These are phyloP conservation scores for Trichomonas gallinae DNA, from an alignment of 208 protist genomes.

Conservation along the genomic window DNA sequence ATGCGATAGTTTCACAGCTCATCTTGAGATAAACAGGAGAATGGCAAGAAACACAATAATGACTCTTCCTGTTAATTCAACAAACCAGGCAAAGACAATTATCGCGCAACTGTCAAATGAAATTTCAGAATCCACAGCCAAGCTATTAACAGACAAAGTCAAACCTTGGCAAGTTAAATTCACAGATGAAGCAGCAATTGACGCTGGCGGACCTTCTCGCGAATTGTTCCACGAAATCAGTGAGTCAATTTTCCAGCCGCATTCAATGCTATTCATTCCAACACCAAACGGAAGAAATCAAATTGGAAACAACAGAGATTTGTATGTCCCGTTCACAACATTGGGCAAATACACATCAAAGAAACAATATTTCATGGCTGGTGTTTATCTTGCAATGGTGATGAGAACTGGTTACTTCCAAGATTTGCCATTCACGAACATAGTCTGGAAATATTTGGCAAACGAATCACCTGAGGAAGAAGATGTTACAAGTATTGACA, in stretches of 20 bases:
- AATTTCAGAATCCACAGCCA: neutral
- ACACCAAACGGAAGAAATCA: neutral
- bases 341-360: neutral
- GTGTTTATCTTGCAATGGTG: neutral
- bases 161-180: neutral
- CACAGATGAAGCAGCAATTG: neutral
- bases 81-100: neutral
- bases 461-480: neutral
- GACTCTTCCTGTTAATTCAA: neutral
- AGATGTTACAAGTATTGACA: neutral
- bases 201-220: neutral
- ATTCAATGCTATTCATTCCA: neutral
- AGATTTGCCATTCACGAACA: neutral
- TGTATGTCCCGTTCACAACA: neutral
- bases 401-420: neutral
- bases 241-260: neutral
- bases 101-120: neutral
- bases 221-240: neutral
- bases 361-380: neutral
- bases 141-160: neutral
- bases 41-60: neutral
- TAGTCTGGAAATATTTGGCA: neutral
- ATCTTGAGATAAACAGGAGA: neutral
- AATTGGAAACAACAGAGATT: neutral
- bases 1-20: neutral